Percentiles rank a stretch among this genome's conserved stretches.
Conservation (phyloP, 768 basidiomycete species). For the Udeniomyces megalosporus region DNA sequence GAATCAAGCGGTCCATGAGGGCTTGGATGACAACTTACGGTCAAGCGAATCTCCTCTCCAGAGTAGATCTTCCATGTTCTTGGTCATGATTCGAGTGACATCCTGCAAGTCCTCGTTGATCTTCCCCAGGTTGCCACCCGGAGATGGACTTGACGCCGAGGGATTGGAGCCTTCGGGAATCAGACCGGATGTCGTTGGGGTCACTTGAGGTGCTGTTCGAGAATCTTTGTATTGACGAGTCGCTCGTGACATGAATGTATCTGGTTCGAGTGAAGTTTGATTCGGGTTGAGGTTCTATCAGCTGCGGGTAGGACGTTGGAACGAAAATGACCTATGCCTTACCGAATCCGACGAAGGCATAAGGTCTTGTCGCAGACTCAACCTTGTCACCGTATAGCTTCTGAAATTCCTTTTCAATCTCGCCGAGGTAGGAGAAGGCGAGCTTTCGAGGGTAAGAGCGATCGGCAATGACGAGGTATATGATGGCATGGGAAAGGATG, state of each 20-base stretch:
- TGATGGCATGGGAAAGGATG: constrained; percentile 82
- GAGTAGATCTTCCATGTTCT: constrained; percentile 98
- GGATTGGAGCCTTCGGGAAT: neutral
- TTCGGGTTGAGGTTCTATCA: too few species aligned
- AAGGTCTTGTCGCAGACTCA: constrained; percentile 83
- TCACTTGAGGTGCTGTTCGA: constrained; percentile 37
- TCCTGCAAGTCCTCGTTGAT: constrained; percentile 94
- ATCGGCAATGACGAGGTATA: constrained; percentile 88
- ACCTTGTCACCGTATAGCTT: constrained; percentile 85
- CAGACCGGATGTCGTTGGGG: neutral
- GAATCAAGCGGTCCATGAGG: too few species aligned
- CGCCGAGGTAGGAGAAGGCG: constrained; percentile 92
- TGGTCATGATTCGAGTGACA: constrained; percentile 98
- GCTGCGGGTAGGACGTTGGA: too few species aligned
- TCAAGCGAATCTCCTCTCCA: constrained; percentile 98
- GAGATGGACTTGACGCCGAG: neutral
- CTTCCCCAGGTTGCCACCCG: constrained; percentile 53
- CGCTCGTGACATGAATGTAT: constrained; percentile 98
- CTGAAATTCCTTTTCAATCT: constrained; percentile 89
- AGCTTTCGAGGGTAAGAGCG: constrained; percentile 85
- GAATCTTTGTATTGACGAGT: constrained; percentile 89
- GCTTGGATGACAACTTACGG: constrained; percentile 54
- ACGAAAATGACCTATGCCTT: too few species aligned
- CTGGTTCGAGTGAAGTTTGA: constrained; percentile 33
- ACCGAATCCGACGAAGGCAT: constrained; percentile 98